Conservation (phyloP, 176 grass and related monocot species). For the Thinopyrum elongatum region DNA sequence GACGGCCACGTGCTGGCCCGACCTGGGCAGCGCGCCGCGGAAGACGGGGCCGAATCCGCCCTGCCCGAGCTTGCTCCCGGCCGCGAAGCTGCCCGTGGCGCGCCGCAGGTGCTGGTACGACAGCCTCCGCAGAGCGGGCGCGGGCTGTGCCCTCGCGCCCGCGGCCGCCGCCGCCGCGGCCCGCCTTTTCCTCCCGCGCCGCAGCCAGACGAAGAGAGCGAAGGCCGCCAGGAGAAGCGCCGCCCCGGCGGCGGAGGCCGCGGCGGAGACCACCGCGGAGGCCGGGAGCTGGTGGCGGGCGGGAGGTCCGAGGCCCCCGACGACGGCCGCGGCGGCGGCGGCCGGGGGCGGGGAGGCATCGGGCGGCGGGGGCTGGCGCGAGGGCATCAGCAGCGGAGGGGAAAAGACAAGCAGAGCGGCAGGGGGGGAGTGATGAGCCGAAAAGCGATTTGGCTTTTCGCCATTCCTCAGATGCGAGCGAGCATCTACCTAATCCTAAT, state of each 20-base stretch:
- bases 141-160: neutral
- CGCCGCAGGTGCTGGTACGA: conserved; percentile 77
- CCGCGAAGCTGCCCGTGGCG: conserved; percentile 71
- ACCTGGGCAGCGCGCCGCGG: conserved; percentile 62
- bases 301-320: neutral
- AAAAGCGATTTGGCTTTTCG: conserved; percentile 68
- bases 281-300: neutral
- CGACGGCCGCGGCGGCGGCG: neutral
- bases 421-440: conserved; percentile 10
- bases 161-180: conserved; percentile 12
- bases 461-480: conserved; percentile 38
- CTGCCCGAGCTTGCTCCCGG: conserved; percentile 75
- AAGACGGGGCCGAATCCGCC: conserved; percentile 90
- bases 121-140: conserved; percentile 51
- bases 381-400: conserved; percentile 47
- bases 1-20: conserved; percentile 64
- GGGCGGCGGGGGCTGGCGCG: conserved; percentile 47
- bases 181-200: conserved; percentile 34
- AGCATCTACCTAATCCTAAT: neutral
- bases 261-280: neutral
- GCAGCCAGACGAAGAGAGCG: conserved; percentile 47
- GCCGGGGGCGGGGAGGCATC: conserved; percentile 22
- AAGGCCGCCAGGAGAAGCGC: conserved; percentile 26
- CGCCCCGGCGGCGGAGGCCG: neutral
- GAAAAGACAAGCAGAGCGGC: conserved; percentile 38